phyloP scores from a whole-genome alignment of 2,329 filamentous ascomycete genomes.

The Botrytis medusae region DNA sequence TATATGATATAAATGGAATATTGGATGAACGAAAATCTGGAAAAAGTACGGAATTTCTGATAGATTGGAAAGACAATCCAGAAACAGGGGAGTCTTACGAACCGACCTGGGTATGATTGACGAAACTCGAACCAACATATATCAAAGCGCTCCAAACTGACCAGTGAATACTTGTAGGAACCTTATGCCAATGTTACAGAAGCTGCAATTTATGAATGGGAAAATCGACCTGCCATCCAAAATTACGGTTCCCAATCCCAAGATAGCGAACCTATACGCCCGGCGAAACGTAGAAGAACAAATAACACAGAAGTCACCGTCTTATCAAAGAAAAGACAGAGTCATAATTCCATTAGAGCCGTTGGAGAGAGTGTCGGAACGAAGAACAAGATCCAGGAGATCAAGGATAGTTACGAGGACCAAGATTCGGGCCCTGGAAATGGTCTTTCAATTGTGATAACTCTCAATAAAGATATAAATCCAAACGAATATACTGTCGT shows the following conservation, averaged over 20 bases:
- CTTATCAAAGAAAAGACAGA: slow-evolving; percentile 20
- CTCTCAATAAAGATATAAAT: slow-evolving; percentile 26
- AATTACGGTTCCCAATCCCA: background rate
- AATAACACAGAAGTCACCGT: background rate
- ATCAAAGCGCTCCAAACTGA: background rate
- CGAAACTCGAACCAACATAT: background rate
- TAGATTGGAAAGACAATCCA: slow-evolving; percentile 58
- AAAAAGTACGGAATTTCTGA: slow-evolving; percentile 45
- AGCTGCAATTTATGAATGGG: slow-evolving; percentile 22
- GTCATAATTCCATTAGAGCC: slow-evolving; percentile 22
- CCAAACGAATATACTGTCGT: slow-evolving; percentile 26
- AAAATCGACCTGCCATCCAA: background rate
- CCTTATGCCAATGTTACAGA: slow-evolving; percentile 25
- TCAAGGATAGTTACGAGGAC: slow-evolving; percentile 36
- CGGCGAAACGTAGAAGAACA: slow-evolving; percentile 27
- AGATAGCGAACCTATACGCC: slow-evolving; percentile 28
- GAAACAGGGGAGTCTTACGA: slow-evolving; percentile 48
- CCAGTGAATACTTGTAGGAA: slow-evolving; percentile 29
- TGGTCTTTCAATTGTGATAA: slow-evolving; percentile 25
- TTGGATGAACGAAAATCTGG: slow-evolving; percentile 25
- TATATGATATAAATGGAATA: slow-evolving; percentile 25
- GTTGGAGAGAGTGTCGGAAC: slow-evolving; percentile 22
- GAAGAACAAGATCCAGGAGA: slow-evolving; percentile 24
- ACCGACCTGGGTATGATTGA: slow-evolving; percentile 51
- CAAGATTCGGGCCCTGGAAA: slow-evolving; percentile 20